These are phyloP conservation scores for Verticillium nubilum DNA, from an alignment of 2,329 filamentous ascomycete genomes.

Conservation along the genomic window DNA sequence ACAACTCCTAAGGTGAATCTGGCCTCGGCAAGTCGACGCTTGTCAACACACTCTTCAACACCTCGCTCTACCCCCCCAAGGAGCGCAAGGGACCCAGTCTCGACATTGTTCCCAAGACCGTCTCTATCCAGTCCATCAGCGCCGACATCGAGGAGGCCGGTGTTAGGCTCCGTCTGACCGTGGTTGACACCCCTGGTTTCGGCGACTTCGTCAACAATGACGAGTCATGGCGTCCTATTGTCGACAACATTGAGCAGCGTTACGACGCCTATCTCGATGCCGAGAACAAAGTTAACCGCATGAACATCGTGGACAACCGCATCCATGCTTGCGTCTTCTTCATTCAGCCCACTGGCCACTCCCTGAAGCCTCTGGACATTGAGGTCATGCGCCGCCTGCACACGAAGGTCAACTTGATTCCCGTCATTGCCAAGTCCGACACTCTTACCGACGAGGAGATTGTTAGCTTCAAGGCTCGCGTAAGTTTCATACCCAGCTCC, in stretches of 20 bases:
- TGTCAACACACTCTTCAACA: conserved; percentile 99
- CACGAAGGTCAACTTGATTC: conserved; percentile 99
- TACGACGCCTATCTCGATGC: conserved; percentile 98
- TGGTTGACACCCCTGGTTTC: conserved; percentile 96
- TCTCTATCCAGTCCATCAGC: conserved; percentile 90
- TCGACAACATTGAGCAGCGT: conserved; percentile 99
- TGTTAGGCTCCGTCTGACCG: conserved; percentile 89
- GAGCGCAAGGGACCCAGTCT: conserved; percentile 96
- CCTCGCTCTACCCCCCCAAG: conserved; percentile 95
- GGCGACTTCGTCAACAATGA: conserved; percentile 99
- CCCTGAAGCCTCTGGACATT: conserved; percentile 95
- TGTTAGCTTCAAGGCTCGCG: conserved; percentile 87
- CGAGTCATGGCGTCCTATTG: conserved; percentile 97
- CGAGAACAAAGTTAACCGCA: conserved; percentile 99
- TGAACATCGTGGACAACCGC: conserved; percentile 99
- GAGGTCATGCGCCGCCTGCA: conserved; percentile 99
- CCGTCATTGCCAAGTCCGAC: conserved; percentile 97
- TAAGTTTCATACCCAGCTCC: conserved; percentile 44
- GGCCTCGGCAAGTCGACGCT: conserved; percentile 98
- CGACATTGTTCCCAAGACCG: conserved; percentile 98
- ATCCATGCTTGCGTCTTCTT: conserved; percentile 99
- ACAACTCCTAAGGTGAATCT: conserved; percentile 72
- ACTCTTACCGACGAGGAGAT: conserved; percentile 98
- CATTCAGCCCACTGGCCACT: conserved; percentile 98
- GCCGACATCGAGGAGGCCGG: conserved; percentile 98